Conservation (phyloP, 169 alveolate species). For the Cyclospora cayetanensis region DNA sequence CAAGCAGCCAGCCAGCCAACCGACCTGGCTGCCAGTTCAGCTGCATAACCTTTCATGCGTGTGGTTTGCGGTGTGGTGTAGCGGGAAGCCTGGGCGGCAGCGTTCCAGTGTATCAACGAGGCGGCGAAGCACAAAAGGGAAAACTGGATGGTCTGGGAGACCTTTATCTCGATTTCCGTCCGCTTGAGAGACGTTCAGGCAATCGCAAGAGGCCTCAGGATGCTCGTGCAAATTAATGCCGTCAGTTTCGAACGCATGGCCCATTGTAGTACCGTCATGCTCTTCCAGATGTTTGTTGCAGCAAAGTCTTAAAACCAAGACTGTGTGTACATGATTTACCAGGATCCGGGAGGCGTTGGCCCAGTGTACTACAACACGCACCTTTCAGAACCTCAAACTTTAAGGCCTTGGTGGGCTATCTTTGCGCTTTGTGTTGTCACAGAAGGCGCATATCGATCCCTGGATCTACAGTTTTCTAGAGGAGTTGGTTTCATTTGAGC, state of each 20-base stretch:
- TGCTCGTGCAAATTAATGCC: constrained; percentile 40
- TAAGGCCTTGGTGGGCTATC: background rate
- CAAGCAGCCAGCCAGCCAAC: too few relatives aligned
- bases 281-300: background rate
- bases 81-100: constrained; percentile 86
- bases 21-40: too few relatives aligned
- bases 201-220: constrained; percentile 35
- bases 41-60: too few relatives aligned
- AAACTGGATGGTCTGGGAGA: constrained; percentile 92
- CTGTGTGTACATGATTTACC: background rate
- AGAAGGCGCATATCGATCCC: constrained; percentile 41
- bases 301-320: background rate
- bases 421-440: background rate
- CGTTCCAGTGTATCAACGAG: constrained; percentile 86
- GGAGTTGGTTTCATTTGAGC: constrained; percentile 17
- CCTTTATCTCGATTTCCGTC: constrained; percentile 78
- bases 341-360: background rate
- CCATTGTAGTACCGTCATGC: background rate
- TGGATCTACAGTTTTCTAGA: constrained; percentile 55
- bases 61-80: constrained; percentile 58
- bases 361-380: background rate
- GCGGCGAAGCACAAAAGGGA: constrained; percentile 86
- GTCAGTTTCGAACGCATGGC: too few relatives aligned
- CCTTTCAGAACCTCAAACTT: background rate
- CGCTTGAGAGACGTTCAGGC: constrained; percentile 62